Evolutionary conservation across 73 alveolate genomes (phyloP).

Genomic region (Paramecium biaurelia): DNA sequence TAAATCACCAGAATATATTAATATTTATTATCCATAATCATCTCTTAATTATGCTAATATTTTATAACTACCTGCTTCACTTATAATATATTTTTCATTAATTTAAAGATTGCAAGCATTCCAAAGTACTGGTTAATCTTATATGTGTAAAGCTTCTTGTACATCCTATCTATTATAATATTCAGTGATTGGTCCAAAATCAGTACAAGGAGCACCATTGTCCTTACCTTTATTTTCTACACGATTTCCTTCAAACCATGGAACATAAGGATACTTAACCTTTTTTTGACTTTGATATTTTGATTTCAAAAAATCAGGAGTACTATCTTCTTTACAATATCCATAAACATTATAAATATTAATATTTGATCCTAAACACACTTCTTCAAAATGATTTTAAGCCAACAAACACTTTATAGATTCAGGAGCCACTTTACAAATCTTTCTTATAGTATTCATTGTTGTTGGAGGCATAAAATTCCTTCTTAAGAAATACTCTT

Average conservation of each 20-base stretch:
- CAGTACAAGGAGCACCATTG: constrained; percentile 64
- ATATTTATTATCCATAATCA: constrained; percentile 65
- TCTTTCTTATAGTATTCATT: not conserved
- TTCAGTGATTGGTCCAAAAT: constrained; percentile 55
- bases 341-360: constrained; percentile 34
- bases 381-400: not conserved
- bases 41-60: constrained; percentile 57
- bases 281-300: not conserved
- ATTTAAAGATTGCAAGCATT: not conserved
- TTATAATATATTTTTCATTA: not conserved
- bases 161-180: not conserved
- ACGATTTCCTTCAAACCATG: constrained; percentile 10
- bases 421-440: not conserved
- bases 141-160: constrained; percentile 17
- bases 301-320: not conserved
- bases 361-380: constrained; percentile 1
- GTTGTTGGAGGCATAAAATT: not conserved
- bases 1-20: constrained; percentile 78
- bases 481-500: constrained; percentile 5
- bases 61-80: constrained; percentile 62
- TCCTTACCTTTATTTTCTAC: not conserved
- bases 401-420: constrained; percentile 16
- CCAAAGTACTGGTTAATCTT: not conserved
- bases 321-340: constrained; percentile 10
- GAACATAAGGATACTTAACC: not conserved